phyloP scores from a whole-genome alignment of 2,329 filamentous ascomycete species.

The Cladosporium halotolerans region DNA sequence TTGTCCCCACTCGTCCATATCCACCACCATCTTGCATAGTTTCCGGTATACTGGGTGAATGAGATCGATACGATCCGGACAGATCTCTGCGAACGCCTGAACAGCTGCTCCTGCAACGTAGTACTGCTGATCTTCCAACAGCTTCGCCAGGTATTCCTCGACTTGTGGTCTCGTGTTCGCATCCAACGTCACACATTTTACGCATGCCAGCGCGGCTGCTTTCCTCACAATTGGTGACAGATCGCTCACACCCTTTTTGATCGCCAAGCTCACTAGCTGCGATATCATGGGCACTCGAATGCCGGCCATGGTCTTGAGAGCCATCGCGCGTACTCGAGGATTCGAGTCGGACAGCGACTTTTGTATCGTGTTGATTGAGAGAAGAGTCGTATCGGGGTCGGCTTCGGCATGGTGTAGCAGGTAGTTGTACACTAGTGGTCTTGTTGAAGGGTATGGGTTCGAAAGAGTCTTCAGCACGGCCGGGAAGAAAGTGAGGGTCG shows the following conservation, averaged over 20 bases:
- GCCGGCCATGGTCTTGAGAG: slow-evolving; percentile 91
- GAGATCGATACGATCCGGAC: slow-evolving; percentile 78
- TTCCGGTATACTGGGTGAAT: slow-evolving; percentile 85
- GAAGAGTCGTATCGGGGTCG: slow-evolving; percentile 87
- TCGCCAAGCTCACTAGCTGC: slow-evolving; percentile 91
- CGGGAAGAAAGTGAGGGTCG: slow-evolving; percentile 91
- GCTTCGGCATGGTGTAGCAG: slow-evolving; percentile 93
- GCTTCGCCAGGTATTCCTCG: slow-evolving; percentile 67
- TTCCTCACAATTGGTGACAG: slow-evolving; percentile 94
- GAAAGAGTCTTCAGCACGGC: slow-evolving; percentile 97
- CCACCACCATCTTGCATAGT: slow-evolving; percentile 82
- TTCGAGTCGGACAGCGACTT: slow-evolving; percentile 92
- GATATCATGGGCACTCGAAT: slow-evolving; percentile 97
- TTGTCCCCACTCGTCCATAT: slow-evolving; percentile 99
- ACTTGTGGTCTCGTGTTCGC: slow-evolving; percentile 79
- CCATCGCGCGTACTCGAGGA: slow-evolving; percentile 83
- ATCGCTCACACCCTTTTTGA: slow-evolving; percentile 87
- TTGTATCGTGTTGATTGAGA: slow-evolving; percentile 98
- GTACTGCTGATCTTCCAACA: slow-evolving; percentile 88
- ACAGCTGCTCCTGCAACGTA: slow-evolving; percentile 95
- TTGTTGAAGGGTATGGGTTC: slow-evolving; percentile 87
- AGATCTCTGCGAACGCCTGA: slow-evolving; percentile 80
- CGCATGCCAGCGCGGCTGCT: slow-evolving; percentile 85
- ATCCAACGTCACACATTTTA: slow-evolving; percentile 91
- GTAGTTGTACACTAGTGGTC: slow-evolving; percentile 98